Conservation (phyloP, 352 stramenopile species). For the Phytophthora syringae region DNA sequence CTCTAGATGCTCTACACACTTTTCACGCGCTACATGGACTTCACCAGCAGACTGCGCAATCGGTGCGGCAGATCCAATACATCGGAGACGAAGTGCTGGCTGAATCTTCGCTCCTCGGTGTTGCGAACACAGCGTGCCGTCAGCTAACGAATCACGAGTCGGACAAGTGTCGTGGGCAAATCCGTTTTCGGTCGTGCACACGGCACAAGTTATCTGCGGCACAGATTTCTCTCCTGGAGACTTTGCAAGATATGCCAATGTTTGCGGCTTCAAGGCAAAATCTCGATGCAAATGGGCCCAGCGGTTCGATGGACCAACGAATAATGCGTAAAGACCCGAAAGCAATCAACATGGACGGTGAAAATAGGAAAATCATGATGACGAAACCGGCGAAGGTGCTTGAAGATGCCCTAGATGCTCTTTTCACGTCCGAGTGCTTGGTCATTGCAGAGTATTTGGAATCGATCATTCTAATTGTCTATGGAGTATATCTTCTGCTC, state of each 20-base stretch:
- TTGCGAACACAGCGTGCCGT: neutral
- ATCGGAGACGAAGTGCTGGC: neutral
- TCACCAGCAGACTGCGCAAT: neutral
- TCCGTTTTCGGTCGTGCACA: conserved; percentile 2
- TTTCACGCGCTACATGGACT: neutral
- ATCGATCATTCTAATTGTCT: conserved; percentile 34
- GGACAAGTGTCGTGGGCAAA: neutral
- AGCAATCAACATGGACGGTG: neutral
- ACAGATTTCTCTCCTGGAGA: conserved; percentile 4
- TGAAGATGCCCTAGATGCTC: conserved; percentile 7
- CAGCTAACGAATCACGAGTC: neutral
- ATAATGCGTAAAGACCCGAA: neutral
- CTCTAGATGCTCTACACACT: conserved; percentile 19
- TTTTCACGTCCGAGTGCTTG: conserved; percentile 45
- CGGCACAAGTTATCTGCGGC: conserved; percentile 1
- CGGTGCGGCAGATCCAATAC: neutral
- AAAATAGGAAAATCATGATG: neutral
- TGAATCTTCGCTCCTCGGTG: neutral
- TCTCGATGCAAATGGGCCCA: too few species aligned
- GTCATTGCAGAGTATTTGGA: conserved; percentile 46
- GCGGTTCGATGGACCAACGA: too few species aligned
- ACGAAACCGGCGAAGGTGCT: conserved; percentile 3
- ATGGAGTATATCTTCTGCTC: conserved; percentile 14
- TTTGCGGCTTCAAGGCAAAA: neutral
- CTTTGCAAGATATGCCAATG: neutral